Evolutionary conservation across 2,329 filamentous ascomycete genomes (phyloP), one percentile per base, ranked within the genome.

Genomic region (Zymoseptoria passerinii): DNA sequence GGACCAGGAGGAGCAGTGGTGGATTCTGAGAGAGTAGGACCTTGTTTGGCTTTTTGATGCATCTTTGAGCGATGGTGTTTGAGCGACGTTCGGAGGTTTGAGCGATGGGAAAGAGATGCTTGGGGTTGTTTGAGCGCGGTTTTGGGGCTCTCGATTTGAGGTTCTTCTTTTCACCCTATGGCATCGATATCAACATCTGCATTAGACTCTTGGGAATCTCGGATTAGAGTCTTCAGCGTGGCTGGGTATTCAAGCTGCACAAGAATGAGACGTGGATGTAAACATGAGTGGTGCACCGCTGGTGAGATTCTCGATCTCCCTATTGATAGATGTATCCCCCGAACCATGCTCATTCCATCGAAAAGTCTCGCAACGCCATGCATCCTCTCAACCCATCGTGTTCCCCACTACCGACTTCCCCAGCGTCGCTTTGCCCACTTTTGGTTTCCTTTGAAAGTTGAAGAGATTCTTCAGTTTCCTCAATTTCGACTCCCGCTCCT

Each of bases 391-490:
- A 35, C 40, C 29, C 29, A 8, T 9, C 10, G 28, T 18, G 49
- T 13, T 28, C 23, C 28, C n/a, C 10, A 16, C 27, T 16, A 16
- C 48, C 27, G 20, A 28, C 20, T 40, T 56, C 20, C 55, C 53
- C 8, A 53, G 40, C 8, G 61, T 28, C 16, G 58, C 57, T 19
- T 60, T 61, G 10, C 16, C 35, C 16, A 49, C 53, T 28, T 63
- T 65, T 16, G 65, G 59, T 28, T 61, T 61, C 2, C 67, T 52
- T 61, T 71, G 72, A 53, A 72, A 68, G 8, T 63, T 70, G 59
- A 73, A 68, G 35, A 72, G 62, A 29, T 63, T 71, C 63, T 72
- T 74, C 59, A 74, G 53, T 58, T 67, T 70, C 55, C 63, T 60
- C 54, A 74, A 44, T 50, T 66, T 66, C 8, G 69, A 69, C 51